Conservation (phyloP, 148 eudicot species). For the Chenopodium album region DNA sequence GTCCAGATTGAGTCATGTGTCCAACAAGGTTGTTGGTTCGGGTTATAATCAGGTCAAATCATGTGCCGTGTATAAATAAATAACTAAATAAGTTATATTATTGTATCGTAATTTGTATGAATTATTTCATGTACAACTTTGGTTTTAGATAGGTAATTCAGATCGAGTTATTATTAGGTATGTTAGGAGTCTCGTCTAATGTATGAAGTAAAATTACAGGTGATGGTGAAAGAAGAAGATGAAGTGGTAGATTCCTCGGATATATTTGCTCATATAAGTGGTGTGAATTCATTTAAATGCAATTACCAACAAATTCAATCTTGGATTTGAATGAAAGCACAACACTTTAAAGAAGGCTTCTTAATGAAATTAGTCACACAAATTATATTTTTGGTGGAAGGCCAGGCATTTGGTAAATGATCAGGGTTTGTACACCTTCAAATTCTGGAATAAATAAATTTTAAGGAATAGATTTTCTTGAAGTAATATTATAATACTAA, state of each 20-base stretch:
- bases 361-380: not conserved
- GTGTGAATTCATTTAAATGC: slow-evolving; percentile 82
- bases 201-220: slow-evolving; percentile 25
- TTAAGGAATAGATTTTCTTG: not conserved
- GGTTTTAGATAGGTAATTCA: too few species aligned
- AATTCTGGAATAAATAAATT: not conserved
- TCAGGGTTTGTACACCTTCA: slow-evolving; percentile 13
- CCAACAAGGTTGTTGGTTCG: not conserved
- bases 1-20: too few species aligned
- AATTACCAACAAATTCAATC: slow-evolving; percentile 74
- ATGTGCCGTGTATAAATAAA: too few species aligned
- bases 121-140: too few species aligned
- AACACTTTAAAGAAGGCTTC: not conserved
- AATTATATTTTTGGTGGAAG: not conserved
- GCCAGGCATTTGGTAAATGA: not conserved
- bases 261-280: slow-evolving; percentile 75
- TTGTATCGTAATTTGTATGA: too few species aligned
- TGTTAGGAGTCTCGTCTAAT: not conserved
- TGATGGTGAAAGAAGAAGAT: slow-evolving; percentile 58
- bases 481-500: not conserved
- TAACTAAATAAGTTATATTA: too few species aligned
- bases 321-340: slow-evolving; percentile 46
- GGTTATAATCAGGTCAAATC: not conserved
- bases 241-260: slow-evolving; percentile 67
- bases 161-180: too few species aligned